Conservation (phyloP, 805 yeast genomes). For the Maudiozyma barnettii region DNA sequence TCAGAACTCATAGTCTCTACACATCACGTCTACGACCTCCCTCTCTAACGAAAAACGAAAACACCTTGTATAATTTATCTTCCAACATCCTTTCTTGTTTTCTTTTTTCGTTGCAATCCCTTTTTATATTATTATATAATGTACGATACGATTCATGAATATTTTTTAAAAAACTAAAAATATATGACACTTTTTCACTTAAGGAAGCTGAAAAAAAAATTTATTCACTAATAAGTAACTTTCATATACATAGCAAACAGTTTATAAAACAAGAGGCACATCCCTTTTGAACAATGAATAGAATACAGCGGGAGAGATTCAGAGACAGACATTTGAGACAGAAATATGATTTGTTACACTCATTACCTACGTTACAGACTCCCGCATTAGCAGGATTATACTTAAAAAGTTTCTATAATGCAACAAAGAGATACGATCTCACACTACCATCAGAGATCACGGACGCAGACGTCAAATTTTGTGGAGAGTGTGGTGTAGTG, state of each 20-base stretch:
- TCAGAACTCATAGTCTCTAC: slow-evolving; percentile 3
- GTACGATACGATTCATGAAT: not conserved
- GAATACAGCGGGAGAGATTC: slow-evolving; percentile 19
- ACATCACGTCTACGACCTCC: too few relatives aligned
- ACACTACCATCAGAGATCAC: slow-evolving; percentile 15
- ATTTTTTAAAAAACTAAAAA: not conserved
- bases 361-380: slow-evolving; percentile 13
- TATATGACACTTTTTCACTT: not conserved
- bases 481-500: slow-evolving; percentile 25
- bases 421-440: slow-evolving; percentile 21
- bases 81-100: too few relatives aligned
- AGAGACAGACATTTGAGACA: slow-evolving; percentile 18
- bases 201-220: not conserved
- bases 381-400: slow-evolving; percentile 25
- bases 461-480: slow-evolving; percentile 20
- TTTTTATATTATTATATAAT: not conserved
- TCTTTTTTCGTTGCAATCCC: not conserved
- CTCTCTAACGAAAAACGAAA: not conserved
- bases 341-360: slow-evolving; percentile 24
- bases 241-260: not conserved
- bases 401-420: slow-evolving; percentile 24
- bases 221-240: too few relatives aligned
- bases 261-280: not conserved
- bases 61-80: not conserved
- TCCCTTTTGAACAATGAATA: slow-evolving; percentile 9